Base-by-base conservation (phyloP, 768 basidiomycete genomes). In the Hypholoma sublateritium region DNA sequence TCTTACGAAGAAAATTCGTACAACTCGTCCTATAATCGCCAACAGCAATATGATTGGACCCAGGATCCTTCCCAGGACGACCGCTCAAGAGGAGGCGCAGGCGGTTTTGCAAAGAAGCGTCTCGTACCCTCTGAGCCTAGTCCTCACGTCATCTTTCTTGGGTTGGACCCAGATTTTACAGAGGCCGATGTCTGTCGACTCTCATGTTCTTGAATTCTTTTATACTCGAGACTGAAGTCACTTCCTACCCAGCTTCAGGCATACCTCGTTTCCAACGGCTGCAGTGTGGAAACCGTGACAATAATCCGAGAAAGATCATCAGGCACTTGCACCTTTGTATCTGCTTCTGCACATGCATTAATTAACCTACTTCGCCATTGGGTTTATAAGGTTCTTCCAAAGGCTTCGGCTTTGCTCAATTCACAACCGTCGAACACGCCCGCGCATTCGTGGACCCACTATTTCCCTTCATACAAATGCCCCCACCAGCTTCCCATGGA, bases 401-500 rank as follows among this genome's bases (percentile, higher is more conserved):
- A 75, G 91, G 93, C 68, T 98, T 98, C 70, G 97, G 95, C 57
- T 99, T 99, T 73, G 95, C 93, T 65, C 91, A 94, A 74, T 99
- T 99, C 71, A 75, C 88, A 42, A 87, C 80, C 62, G 79, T 89
- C 55, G 91, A 92, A 64, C 91, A 92, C 56, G 95, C 97, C 17
- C 86, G 89, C 53, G 86, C 89, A 12, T 98, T 98, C 70, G 88
- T 99, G 70, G 88, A 93, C 62, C 89, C 92, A 37, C 81, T 88
- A 49, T 97, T 90, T 69, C 96, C 94, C 2, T 93, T 93, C 72
- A 84, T 98, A 24, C 86, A 91, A 75, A 86, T 98, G 59, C 93
- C 93, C n/a, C 92, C 93, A 12, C 87, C 91, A 14, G 91, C 91
- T 48, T 91, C 91, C 0, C 90, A 95, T 67, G 92, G 91, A 25